phyloP scores from a whole-genome alignment of 2,329 filamentous ascomycete genomes.

The Fusarium sp. region DNA sequence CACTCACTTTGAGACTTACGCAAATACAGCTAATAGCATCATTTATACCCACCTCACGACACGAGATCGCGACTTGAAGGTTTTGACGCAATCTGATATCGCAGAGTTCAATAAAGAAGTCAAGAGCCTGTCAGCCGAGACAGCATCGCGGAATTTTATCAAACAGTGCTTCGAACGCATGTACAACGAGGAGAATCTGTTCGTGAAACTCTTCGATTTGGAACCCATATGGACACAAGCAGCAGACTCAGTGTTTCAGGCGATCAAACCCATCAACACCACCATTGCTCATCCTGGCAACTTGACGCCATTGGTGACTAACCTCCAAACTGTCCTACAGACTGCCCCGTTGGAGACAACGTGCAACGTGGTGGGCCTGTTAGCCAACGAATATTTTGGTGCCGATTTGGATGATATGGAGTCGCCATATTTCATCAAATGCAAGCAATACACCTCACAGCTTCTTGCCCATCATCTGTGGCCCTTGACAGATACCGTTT shows the following conservation, averaged over 20 bases:
- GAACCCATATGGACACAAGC: conserved; percentile 63
- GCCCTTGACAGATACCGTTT: conserved; percentile 63
- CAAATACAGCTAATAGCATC: conserved; percentile 63
- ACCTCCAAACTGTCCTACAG: conserved; percentile 60
- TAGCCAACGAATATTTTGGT: conserved; percentile 66
- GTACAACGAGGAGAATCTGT: conserved; percentile 63
- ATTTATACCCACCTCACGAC: conserved; percentile 63
- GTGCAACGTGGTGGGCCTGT: conserved; percentile 66
- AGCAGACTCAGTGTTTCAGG: conserved; percentile 59
- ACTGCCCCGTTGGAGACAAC: conserved; percentile 57
- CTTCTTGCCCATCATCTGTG: conserved; percentile 66
- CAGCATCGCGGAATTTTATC: conserved; percentile 65
- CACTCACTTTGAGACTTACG: conserved; percentile 61
- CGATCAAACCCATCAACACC: conserved; percentile 59
- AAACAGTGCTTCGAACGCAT: conserved; percentile 69
- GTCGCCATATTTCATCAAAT: conserved; percentile 61
- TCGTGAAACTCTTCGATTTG: conserved; percentile 64
- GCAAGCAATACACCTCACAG: conserved; percentile 64
- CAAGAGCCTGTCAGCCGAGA: conserved; percentile 60
- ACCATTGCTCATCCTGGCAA: conserved; percentile 64
- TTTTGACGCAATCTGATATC: conserved; percentile 62
- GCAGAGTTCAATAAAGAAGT: conserved; percentile 63
- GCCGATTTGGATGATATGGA: conserved; percentile 67
- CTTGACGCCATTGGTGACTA: conserved; percentile 60
- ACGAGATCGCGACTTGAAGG: conserved; percentile 63